phyloP scores from a whole-genome alignment of 2,329 filamentous ascomycete species.

The Colletotrichum tropicicola region DNA sequence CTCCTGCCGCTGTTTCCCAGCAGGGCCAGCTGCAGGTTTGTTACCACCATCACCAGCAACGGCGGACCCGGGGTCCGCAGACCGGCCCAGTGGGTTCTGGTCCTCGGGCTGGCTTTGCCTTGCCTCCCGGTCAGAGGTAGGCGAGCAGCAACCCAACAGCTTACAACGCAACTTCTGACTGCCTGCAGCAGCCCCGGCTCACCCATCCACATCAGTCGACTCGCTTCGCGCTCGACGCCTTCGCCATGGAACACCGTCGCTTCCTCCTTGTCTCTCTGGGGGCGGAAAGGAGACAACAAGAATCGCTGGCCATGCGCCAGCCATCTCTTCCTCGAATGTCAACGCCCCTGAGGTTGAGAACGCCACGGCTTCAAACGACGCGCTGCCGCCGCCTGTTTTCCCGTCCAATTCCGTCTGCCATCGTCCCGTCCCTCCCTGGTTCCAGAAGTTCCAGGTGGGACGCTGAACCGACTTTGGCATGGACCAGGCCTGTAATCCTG shows the following conservation, averaged over 20 bases:
- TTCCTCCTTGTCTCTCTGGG: neutral
- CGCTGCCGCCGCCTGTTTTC: too few species aligned
- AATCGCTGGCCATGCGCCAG: neutral
- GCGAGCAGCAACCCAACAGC: neutral
- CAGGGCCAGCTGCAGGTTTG: too few species aligned
- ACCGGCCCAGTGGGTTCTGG: neutral
- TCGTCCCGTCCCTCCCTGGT: neutral
- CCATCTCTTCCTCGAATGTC: neutral
- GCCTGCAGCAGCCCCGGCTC: conserved; percentile 6
- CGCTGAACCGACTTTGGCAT: conserved; percentile 2
- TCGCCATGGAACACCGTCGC: neutral
- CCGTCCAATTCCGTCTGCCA: too few species aligned
- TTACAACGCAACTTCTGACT: conserved; percentile 12
- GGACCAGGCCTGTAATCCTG: conserved; percentile 1
- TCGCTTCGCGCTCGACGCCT: neutral
- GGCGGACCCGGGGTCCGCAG: neutral
- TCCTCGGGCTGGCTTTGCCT: neutral
- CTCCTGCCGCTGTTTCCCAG: too few species aligned
- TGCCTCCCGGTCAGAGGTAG: neutral
- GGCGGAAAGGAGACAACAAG: conserved; percentile 17
- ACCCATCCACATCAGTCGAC: neutral
- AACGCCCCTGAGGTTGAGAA: too few species aligned
- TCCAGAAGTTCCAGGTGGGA: neutral
- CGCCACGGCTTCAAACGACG: neutral
- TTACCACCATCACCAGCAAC: too few species aligned